Conservation (phyloP, 1,139 yeast species). For the Arxiozyma bovina region DNA sequence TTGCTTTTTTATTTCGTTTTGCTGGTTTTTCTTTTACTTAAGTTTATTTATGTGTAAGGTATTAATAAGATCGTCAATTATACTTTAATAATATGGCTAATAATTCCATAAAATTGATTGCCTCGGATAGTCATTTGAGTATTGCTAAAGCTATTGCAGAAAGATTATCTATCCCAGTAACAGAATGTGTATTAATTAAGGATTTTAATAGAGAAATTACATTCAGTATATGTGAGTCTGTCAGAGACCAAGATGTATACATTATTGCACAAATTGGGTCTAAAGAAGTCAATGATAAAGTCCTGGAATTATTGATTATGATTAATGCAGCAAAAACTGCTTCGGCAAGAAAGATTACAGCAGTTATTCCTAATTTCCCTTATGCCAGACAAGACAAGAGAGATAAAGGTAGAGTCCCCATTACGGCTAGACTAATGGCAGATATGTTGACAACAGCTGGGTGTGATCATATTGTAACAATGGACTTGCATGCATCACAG, state of each 20-base stretch:
- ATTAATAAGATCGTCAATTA: no score
- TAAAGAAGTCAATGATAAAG: constrained; percentile 80
- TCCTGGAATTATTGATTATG: constrained; percentile 81
- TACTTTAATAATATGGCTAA: constrained; percentile 46
- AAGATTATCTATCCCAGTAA: constrained; percentile 51
- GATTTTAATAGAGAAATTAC: constrained; percentile 82
- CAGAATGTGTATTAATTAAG: constrained; percentile 56
- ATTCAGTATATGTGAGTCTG: constrained; percentile 87
- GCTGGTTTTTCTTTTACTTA: background rate
- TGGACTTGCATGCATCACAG: constrained; percentile 98
- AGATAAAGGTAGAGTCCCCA: constrained; percentile 93
- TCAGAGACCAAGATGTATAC: constrained; percentile 91
- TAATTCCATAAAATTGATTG: constrained; percentile 78
- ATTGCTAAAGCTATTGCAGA: constrained; percentile 77
- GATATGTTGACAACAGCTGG: constrained; percentile 94
- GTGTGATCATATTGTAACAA: constrained; percentile 90
- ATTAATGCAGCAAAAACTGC: constrained; percentile 94
- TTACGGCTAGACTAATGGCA: constrained; percentile 93
- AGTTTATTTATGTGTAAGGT: background rate
- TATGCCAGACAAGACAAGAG: constrained; percentile 96
- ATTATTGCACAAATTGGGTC: constrained; percentile 84
- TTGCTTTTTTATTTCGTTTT: no score
- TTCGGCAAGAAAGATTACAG: constrained; percentile 89
- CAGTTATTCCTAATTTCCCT: constrained; percentile 90
- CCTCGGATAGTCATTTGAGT: constrained; percentile 82